phyloP scores from a whole-genome alignment of 179 eudicot species.

The Beta corolliflora region DNA sequence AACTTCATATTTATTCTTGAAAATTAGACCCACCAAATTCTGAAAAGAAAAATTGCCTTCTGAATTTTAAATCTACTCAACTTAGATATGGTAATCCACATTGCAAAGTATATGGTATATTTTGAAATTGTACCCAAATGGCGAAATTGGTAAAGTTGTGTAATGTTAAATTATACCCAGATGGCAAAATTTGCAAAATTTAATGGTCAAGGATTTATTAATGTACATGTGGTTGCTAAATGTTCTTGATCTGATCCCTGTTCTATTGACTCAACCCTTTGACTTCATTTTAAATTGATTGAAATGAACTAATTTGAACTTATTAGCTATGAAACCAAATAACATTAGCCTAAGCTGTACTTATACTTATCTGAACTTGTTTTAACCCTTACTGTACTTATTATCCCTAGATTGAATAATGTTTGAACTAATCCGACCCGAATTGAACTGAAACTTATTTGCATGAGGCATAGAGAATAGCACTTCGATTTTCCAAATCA shows the following conservation, averaged over 20 bases:
- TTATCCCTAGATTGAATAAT: not conserved
- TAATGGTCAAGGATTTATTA: not conserved
- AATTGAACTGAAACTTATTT: not conserved
- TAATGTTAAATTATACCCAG: too few species aligned
- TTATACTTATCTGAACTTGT: not conserved
- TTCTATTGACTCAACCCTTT: not conserved
- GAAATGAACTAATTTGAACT: not conserved
- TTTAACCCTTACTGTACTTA: not conserved
- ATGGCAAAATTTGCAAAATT: not conserved
- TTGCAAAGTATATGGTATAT: not conserved
- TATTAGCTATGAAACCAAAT: not conserved
- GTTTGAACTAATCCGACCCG: not conserved
- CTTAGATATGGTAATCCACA: not conserved
- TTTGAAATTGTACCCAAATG: not conserved
- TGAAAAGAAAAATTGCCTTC: too few species aligned
- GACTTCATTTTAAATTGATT: not conserved
- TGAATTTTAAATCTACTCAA: too few species aligned
- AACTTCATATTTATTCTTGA: too few species aligned
- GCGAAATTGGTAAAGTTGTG: too few species aligned
- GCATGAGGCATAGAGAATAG: not conserved
- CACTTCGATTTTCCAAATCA: not conserved
- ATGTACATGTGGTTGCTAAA: not conserved
- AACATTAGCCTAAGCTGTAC: not conserved
- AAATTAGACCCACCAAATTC: too few species aligned
- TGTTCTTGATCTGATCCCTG: not conserved